A percentile compares a stretch with the other conserved stretches of the same genome.
Conservation (phyloP, 495 filamentous ascomycete species). For the Aspergillus ostianus region DNA sequence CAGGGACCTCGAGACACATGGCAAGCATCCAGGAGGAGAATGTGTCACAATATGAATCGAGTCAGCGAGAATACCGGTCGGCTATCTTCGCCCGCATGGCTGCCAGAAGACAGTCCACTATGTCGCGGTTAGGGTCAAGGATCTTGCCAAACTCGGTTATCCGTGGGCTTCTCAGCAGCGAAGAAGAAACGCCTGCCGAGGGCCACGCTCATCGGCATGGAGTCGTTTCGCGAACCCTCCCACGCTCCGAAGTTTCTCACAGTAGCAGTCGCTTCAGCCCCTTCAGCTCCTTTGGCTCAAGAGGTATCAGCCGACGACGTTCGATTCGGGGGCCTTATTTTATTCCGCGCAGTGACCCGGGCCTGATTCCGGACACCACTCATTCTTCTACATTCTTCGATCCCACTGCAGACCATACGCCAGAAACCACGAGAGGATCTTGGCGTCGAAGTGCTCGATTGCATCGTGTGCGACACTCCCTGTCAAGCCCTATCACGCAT, state of each 20-base stretch:
- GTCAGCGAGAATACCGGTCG: constrained; percentile 32
- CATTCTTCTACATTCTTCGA: constrained; percentile 25
- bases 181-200: constrained; percentile 49
- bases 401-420: constrained; percentile 20
- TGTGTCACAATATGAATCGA: constrained; percentile 24
- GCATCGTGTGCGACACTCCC: constrained; percentile 43
- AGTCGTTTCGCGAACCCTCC: constrained; percentile 37
- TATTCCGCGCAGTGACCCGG: constrained; percentile 37
- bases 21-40: constrained; percentile 36
- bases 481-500: constrained; percentile 45
- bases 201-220: constrained; percentile 51
- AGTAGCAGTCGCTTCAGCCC: constrained; percentile 44
- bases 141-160: constrained; percentile 51
- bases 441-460: constrained; percentile 46
- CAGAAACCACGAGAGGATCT: constrained; percentile 36
- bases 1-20: constrained; percentile 26
- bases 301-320: constrained; percentile 41
- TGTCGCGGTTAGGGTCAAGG: constrained; percentile 51
- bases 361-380: constrained; percentile 25
- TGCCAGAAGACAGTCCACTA: constrained; percentile 49
- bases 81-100: constrained; percentile 41
- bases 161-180: constrained; percentile 41
- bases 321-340: constrained; percentile 38
- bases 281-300: constrained; percentile 39
- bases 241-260: constrained; percentile 38